A percentile compares a stretch with the other conserved stretches of the same genome.
Conservation (phyloP, 1,284 basidiomycete genomes). For the Trametes sp. region DNA sequence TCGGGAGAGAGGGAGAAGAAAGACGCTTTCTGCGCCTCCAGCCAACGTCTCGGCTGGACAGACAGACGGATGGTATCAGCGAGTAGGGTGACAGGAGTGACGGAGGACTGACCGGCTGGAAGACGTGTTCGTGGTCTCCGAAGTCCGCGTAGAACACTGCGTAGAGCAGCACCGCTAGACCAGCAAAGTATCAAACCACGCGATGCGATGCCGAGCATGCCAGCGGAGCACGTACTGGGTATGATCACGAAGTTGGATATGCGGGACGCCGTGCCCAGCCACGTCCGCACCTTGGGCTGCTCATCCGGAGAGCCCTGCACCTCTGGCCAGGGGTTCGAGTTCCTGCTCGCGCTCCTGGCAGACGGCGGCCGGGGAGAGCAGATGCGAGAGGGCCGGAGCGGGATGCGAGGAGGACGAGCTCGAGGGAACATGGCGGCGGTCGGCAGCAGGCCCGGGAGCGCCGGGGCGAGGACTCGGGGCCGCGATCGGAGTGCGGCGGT, state of each 20-base stretch:
- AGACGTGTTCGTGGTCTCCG: conserved; percentile 74
- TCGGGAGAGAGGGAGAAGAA: conserved; percentile 47
- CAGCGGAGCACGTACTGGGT: conserved; percentile 32
- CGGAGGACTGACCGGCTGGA: conserved; percentile 61
- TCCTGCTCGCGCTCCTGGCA: conserved; percentile 26
- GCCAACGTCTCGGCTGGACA: conserved; percentile 44
- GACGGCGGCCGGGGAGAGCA: background rate
- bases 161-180: conserved; percentile 59
- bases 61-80: conserved; percentile 14
- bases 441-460: conserved; percentile 12
- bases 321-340: conserved; percentile 32
- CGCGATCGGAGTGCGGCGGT: conserved; percentile 23
- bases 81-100: conserved; percentile 3
- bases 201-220: background rate
- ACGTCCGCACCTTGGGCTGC: conserved; percentile 25
- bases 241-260: conserved; percentile 40
- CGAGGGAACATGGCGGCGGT: conserved; percentile 24
- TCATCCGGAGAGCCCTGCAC: conserved; percentile 17
- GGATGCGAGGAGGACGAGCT: conserved; percentile 9
- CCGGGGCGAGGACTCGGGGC: conserved; percentile 25
- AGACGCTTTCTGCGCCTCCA: conserved; percentile 42
- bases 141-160: conserved; percentile 71
- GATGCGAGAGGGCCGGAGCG: background rate
- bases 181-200: conserved; percentile 3
- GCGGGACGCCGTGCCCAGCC: conserved; percentile 36